phyloP scores from a whole-genome alignment of 208 protist genomes.

The Crithidia fasciculata region DNA sequence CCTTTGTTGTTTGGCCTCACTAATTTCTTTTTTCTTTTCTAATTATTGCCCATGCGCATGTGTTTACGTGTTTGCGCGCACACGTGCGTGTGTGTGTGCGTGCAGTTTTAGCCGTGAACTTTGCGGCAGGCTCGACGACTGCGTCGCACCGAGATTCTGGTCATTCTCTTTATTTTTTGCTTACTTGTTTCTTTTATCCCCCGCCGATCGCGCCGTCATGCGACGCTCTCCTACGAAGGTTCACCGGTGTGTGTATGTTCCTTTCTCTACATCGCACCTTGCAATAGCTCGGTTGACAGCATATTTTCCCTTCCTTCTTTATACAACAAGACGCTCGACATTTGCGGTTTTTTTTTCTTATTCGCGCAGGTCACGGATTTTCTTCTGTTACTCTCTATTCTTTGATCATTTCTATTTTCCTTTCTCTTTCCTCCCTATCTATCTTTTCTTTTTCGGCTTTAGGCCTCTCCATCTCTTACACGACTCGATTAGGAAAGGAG shows the following conservation, averaged over 20 bases:
- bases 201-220: too few relatives aligned
- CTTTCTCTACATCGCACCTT: neutral
- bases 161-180: neutral
- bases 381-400: neutral
- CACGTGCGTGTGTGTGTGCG: too few relatives aligned
- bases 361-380: neutral
- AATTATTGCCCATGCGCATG: too few relatives aligned
- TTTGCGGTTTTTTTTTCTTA: neutral
- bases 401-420: neutral
- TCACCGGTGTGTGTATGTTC: neutral
- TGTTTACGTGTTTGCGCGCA: too few relatives aligned
- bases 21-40: neutral
- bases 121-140: too few relatives aligned
- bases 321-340: too few relatives aligned
- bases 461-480: too few relatives aligned
- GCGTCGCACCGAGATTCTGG: neutral
- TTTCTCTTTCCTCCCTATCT: neutral
- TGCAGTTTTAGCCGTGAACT: too few relatives aligned
- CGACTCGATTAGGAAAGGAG: too few relatives aligned
- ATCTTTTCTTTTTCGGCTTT: neutral
- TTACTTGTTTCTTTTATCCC: neutral
- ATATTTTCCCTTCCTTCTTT: conserved; percentile 3
- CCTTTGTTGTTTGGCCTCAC: too few relatives aligned
- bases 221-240: too few relatives aligned
- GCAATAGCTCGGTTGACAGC: neutral